A percentile compares a stretch with the other conserved stretches of the same genome.
Evolutionary conservation across 768 basidiomycete genomes (phyloP).

Genomic region (Xerocomellus dryophilus): DNA sequence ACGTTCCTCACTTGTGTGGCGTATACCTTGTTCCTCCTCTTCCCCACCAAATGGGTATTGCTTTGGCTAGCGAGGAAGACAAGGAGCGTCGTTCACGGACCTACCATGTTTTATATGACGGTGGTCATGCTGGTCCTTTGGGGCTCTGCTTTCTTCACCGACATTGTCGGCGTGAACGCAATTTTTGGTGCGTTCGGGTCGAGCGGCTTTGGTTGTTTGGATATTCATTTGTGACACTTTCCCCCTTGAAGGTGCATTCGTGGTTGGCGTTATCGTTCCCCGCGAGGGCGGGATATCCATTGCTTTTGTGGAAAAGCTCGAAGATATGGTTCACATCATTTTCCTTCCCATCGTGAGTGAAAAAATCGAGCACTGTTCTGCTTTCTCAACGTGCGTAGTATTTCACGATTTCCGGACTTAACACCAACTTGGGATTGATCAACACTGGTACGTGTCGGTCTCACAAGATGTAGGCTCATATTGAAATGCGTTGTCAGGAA

Average conservation of each 20-base stretch:
- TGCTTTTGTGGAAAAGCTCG: conserved; percentile 84
- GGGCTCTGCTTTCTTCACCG: conserved; percentile 88
- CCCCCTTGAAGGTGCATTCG: conserved; percentile 61
- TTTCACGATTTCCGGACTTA: conserved; percentile 91
- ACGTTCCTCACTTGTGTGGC: conserved; percentile 78
- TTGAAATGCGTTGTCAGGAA: conserved; percentile 39
- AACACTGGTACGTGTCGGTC: conserved; percentile 52
- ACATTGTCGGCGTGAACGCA: conserved; percentile 90
- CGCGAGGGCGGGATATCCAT: conserved; percentile 85
- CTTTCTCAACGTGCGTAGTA: conserved; percentile 49
- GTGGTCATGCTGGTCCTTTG: conserved; percentile 77
- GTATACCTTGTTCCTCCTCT: conserved; percentile 75
- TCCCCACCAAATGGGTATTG: conserved; percentile 60
- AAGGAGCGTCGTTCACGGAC: conserved; percentile 78
- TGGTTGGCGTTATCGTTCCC: conserved; percentile 80
- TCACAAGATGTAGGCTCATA: background rate
- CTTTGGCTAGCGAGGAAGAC: conserved; percentile 72
- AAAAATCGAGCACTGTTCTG: background rate
- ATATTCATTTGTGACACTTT: background rate
- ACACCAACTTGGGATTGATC: conserved; percentile 82
- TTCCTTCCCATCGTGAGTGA: conserved; percentile 77
- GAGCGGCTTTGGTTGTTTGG: background rate
- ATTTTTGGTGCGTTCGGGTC: conserved; percentile 64
- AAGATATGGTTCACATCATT: conserved; percentile 89
- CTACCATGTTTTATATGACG: conserved; percentile 88